Conservation (phyloP, 768 basidiomycete genomes). For the Scleroderma citrinum region DNA sequence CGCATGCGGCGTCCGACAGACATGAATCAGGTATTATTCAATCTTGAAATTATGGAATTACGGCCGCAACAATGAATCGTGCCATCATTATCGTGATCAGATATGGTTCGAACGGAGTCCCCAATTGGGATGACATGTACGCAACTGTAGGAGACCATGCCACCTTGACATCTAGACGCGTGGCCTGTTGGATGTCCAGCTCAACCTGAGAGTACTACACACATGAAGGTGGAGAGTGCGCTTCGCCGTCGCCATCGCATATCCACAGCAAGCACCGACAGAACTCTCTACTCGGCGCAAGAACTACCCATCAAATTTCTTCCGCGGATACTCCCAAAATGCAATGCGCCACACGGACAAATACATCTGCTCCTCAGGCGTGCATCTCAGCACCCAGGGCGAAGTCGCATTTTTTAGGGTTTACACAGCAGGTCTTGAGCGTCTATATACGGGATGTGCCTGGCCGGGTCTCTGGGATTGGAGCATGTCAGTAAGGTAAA, state of each 20-base stretch:
- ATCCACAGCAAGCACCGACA: not conserved
- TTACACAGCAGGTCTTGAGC: not conserved
- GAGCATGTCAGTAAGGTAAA: not conserved
- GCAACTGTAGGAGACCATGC: not conserved
- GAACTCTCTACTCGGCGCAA: not conserved
- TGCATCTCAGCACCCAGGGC: not conserved
- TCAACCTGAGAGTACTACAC: too few relatives aligned
- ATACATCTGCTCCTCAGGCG: not conserved
- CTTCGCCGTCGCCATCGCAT: not conserved
- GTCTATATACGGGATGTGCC: not conserved
- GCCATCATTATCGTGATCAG: not conserved
- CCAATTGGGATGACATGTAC: not conserved
- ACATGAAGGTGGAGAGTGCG: not conserved
- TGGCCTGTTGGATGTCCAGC: too few relatives aligned
- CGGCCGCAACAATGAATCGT: not conserved
- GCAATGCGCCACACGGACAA: not conserved
- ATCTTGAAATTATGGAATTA: not conserved
- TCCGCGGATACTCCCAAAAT: not conserved
- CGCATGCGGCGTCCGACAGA: not conserved
- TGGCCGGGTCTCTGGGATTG: not conserved
- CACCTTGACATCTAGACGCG: not conserved
- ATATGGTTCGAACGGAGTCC: not conserved
- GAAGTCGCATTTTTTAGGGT: not conserved
- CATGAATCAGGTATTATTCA: not conserved
- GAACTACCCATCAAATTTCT: not conserved